phyloP scores from a whole-genome alignment of 208 protist genomes.

The Leishmania lainsoni region DNA sequence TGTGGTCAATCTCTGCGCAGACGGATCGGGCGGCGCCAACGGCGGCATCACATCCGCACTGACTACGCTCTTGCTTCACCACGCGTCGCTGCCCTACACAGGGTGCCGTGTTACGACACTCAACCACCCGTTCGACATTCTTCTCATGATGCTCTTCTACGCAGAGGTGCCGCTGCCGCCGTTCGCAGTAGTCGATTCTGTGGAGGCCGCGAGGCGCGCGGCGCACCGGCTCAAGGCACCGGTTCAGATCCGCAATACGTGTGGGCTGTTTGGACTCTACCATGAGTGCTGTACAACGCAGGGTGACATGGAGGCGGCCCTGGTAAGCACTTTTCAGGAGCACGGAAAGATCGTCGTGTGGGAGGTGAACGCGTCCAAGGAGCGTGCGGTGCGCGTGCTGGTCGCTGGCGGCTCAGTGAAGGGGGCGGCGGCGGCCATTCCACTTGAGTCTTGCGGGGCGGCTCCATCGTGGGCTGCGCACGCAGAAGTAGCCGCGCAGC shows the following conservation, averaged over 20 bases:
- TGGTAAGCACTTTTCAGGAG: constrained; percentile 11
- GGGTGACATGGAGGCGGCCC: constrained; percentile 6
- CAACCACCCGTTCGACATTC: constrained; percentile 55
- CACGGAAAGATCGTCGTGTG: constrained; percentile 49
- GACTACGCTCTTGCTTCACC: constrained; percentile 50
- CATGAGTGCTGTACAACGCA: constrained; percentile 12
- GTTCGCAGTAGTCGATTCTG: constrained; percentile 46
- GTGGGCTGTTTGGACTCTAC: constrained; percentile 8
- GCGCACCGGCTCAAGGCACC: constrained; percentile 35
- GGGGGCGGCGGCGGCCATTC: constrained; percentile 20
- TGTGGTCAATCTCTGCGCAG: constrained; percentile 62
- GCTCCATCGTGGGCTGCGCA: constrained; percentile 13
- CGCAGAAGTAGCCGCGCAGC: constrained; percentile 12
- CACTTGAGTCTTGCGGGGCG: constrained; percentile 12
- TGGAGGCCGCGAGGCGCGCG: constrained; percentile 27
- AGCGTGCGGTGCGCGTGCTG: constrained; percentile 16
- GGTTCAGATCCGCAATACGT: constrained; percentile 33
- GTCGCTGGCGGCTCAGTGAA: constrained; percentile 28
- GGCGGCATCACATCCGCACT: constrained; percentile 38
- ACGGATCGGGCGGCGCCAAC: constrained; percentile 28
- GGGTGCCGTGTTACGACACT: constrained; percentile 60
- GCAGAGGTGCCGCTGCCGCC: constrained; percentile 61
- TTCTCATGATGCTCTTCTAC: constrained; percentile 85
- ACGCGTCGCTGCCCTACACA: constrained; percentile 40
- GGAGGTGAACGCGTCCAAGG: constrained; percentile 29